Conservation (phyloP, 371 early-diverging fungal genomes). For the Batkoa obscura region DNA sequence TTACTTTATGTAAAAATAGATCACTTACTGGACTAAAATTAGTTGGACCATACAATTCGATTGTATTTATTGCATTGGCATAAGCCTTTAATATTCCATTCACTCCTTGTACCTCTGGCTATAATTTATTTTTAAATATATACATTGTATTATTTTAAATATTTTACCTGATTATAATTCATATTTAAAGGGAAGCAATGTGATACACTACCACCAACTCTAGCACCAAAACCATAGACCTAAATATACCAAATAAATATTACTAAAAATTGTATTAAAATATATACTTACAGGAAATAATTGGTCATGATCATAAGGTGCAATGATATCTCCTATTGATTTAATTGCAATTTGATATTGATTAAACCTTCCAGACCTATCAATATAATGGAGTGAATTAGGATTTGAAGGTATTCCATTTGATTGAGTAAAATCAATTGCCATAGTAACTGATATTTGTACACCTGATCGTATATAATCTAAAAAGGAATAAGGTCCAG, state of each 20-base stretch:
- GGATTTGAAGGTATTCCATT: constrained; percentile 24
- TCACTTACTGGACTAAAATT: constrained; percentile 24
- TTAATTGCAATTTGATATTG: constrained; percentile 23
- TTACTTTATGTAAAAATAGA: neutral
- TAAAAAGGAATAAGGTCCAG: constrained; percentile 13
- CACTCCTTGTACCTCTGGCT: constrained; percentile 26
- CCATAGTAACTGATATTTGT: constrained; percentile 19
- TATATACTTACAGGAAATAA: constrained; percentile 12
- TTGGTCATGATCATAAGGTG: constrained; percentile 16
- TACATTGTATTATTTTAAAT: neutral
- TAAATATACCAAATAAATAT: constrained; percentile 8
- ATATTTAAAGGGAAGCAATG: constrained; percentile 26
- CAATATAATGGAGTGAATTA: constrained; percentile 19
- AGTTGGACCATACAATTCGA: constrained; percentile 27
- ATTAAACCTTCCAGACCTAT: constrained; percentile 12
- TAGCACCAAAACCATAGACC: constrained; percentile 29
- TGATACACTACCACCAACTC: constrained; percentile 18
- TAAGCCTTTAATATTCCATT: constrained; percentile 24
- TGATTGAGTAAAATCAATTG: constrained; percentile 29
- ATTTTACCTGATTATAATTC: constrained; percentile 14
- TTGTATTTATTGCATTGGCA: constrained; percentile 10
- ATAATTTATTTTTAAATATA: neutral
- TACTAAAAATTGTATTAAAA: neutral
- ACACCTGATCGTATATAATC: constrained; percentile 26
- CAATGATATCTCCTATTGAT: constrained; percentile 21